phyloP scores from a whole-genome alignment of 305 asterid species.

The Fraxinus latifolia region DNA sequence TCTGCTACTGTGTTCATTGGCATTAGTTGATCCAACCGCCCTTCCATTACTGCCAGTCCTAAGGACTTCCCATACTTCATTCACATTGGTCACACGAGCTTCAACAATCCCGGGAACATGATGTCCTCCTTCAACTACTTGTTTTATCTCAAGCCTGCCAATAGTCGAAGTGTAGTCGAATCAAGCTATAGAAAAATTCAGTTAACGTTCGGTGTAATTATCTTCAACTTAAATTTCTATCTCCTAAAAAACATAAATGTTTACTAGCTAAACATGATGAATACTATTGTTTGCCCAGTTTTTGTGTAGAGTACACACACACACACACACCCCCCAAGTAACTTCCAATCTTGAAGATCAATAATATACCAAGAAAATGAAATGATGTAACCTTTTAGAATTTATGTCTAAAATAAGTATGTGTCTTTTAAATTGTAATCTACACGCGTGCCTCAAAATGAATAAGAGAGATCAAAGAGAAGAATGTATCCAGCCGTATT shows the following conservation, averaged over 20 bases:
- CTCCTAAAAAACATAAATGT: neutral
- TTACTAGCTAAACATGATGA: neutral
- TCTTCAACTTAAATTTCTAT: neutral
- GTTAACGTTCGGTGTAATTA: neutral
- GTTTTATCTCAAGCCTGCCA: conserved; percentile 85
- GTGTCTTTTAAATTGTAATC: neutral
- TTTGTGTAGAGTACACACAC: neutral
- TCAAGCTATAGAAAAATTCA: neutral
- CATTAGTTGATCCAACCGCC: conserved; percentile 84
- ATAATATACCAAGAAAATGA: neutral
- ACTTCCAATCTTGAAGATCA: neutral
- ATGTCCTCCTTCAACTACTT: conserved; percentile 86
- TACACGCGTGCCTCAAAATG: neutral
- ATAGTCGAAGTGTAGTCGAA: conserved; percentile 12
- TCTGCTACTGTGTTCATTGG: conserved; percentile 94
- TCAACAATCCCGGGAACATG: conserved; percentile 92
- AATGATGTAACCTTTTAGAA: neutral
- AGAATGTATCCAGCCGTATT: neutral
- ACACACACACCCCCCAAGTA: no score
- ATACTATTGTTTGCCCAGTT: neutral
- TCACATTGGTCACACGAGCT: conserved; percentile 66
- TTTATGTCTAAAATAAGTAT: neutral
- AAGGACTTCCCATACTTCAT: conserved; percentile 91
- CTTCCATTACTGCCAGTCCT: conserved; percentile 79
- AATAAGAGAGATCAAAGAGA: neutral